A percentile compares a stretch with the other conserved stretches of the same genome.
Conservation (phyloP, 2,329 filamentous ascomycete species). For the Rhynchosporium graminicola region DNA sequence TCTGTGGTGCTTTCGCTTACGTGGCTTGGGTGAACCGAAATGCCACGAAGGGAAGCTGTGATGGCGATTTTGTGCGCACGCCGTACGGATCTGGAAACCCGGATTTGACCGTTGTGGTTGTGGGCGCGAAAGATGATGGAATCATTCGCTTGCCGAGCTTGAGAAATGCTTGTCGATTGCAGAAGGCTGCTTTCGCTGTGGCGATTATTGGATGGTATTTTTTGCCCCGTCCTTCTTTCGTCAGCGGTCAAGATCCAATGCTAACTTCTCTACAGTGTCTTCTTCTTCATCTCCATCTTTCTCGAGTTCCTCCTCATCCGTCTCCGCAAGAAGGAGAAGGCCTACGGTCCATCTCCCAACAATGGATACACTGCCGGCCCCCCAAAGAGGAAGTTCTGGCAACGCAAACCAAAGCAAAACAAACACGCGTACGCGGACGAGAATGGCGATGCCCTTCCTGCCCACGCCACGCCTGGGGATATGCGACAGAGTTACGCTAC, state of each 20-base stretch:
- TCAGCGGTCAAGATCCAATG: neutral
- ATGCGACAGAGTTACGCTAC: conserved; percentile 36
- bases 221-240: conserved; percentile 21
- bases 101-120: conserved; percentile 48
- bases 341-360: conserved; percentile 63
- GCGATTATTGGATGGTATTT: conserved; percentile 76
- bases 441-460: conserved; percentile 42
- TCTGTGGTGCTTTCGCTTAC: conserved; percentile 77
- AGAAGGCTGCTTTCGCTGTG: conserved; percentile 76
- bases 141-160: conserved; percentile 45
- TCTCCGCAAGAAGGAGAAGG: conserved; percentile 73
- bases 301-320: conserved; percentile 69
- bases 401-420: conserved; percentile 30
- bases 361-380: conserved; percentile 69
- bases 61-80: conserved; percentile 58
- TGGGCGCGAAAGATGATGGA: conserved; percentile 50
- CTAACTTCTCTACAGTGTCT: conserved; percentile 51
- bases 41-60: conserved; percentile 65
- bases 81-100: conserved; percentile 67
- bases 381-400: conserved; percentile 43
- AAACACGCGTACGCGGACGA: conserved; percentile 30
- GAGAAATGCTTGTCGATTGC: conserved; percentile 69
- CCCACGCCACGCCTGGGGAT: conserved; percentile 44
- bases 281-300: conserved; percentile 73
- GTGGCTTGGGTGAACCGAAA: conserved; percentile 73